Percentiles rank a stretch among this genome's conserved stretches.
Conservation (phyloP, 2,329 filamentous ascomycete species). For the Emericellopsis atlantica region DNA sequence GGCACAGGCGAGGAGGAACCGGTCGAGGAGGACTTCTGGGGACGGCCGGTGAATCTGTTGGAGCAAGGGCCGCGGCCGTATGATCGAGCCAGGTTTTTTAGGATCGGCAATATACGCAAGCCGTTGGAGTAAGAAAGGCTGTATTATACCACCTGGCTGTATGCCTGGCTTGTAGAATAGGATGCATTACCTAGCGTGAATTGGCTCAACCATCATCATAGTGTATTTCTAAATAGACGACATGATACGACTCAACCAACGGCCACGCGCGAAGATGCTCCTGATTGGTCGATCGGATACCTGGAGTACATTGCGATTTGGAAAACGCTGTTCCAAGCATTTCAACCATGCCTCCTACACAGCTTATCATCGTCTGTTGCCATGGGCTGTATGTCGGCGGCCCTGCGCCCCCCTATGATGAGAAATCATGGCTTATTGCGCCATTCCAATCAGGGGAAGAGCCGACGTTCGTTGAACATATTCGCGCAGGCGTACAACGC, state of each 20-base stretch:
- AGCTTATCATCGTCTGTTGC: conserved; percentile 72
- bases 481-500: conserved; percentile 47
- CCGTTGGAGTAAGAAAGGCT: too few species aligned
- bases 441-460: conserved; percentile 69
- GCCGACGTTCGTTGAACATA: conserved; percentile 66
- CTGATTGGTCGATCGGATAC: too few species aligned
- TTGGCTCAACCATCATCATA: too few species aligned
- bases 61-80: too few species aligned
- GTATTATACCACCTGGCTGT: too few species aligned
- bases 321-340: not conserved
- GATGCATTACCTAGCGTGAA: too few species aligned
- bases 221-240: too few species aligned
- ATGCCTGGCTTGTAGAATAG: too few species aligned
- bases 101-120: not conserved
- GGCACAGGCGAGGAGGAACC: not conserved
- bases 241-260: too few species aligned
- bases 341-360: conserved; percentile 17
- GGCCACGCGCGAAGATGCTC: too few species aligned
- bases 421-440: conserved; percentile 60
- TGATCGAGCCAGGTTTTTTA: too few species aligned
- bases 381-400: conserved; percentile 67
- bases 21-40: conserved; percentile 1
- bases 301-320: too few species aligned
- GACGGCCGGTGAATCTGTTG: not conserved
- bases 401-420: conserved; percentile 33